These are phyloP conservation scores for Trichoderma aggressivum DNA, from an alignment of 2,329 filamentous ascomycete genomes.

Conservation along the genomic window DNA sequence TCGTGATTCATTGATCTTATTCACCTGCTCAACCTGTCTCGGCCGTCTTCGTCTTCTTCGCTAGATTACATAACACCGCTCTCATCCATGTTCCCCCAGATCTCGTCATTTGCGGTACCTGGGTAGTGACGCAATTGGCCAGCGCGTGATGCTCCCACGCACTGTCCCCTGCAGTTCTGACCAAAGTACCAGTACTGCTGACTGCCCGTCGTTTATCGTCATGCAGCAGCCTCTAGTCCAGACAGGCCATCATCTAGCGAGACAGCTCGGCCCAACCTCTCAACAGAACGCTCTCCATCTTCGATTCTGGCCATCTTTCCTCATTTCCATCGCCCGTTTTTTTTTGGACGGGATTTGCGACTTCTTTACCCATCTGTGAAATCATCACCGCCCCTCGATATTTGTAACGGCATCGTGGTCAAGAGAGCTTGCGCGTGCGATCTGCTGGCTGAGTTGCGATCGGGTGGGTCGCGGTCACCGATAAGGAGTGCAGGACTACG, in stretches of 20 bases:
- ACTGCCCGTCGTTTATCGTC: constrained; percentile 11
- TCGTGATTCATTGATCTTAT: background rate
- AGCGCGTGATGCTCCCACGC: constrained; percentile 17
- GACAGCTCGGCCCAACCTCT: constrained; percentile 18
- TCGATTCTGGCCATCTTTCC: background rate
- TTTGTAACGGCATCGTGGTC: background rate
- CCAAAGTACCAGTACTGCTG: constrained; percentile 11
- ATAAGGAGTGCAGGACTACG: constrained; percentile 14
- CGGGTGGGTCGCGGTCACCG: constrained; percentile 15
- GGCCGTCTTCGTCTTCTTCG: background rate
- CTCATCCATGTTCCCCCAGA: background rate
- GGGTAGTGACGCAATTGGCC: constrained; percentile 13
- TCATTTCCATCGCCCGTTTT: background rate
- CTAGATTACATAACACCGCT: background rate
- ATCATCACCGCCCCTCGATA: background rate
- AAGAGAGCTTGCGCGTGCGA: background rate
- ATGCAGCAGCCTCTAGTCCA: constrained; percentile 8
- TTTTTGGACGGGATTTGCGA: background rate
- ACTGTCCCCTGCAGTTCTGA: constrained; percentile 3
- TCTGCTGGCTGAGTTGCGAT: constrained; percentile 6
- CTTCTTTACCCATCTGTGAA: background rate
- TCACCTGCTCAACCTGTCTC: background rate
- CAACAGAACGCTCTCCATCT: constrained; percentile 11
- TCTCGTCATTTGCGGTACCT: constrained; percentile 8
- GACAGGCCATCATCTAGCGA: constrained; percentile 6